Base-by-base conservation (phyloP, 2,329 filamentous ascomycete genomes). In the Akanthomyces lecanii region DNA sequence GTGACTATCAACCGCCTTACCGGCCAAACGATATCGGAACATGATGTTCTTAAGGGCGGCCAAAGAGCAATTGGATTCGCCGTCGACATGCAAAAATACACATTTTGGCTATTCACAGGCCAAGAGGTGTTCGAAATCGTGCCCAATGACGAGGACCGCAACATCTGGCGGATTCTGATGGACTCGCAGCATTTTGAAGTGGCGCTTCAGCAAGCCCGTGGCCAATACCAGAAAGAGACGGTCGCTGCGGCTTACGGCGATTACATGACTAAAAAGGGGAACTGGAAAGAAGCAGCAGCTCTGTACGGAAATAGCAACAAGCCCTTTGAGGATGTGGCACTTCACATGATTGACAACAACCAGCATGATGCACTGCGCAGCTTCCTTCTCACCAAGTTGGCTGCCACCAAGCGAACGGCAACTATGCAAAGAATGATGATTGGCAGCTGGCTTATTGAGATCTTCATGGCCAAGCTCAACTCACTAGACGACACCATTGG, bases 391-490 rank as follows among this genome's bases (percentile, higher is more conserved):
- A 90, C 92, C 0, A 97, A 96, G 76, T 80, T 99, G 38, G 83
- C 85, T 8, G 89, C 85, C 0, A 88, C 92, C 71, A 96, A 92
- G 74, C 96, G 93, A 74, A 85, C 88, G 1, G 87, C 88, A 1
- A 81, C 88, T 36, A 99, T 99, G 93, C 95, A 99, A 76, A 83
- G 94, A 64, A 89, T 91, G 67, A 97, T 99, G 92, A 88, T 98
- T 67, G 91, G 94, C 2, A 93, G 89, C 67, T 99, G 95, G 95
- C 83, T 99, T 50, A 83, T 97, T 11, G 95, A 99, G 75, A 84
- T 98, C 2, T 99, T 94, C 75, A 99, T 99, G 92, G 91, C 92
- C 5, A 97, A 97, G 76, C 83, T 99, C 48, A 97, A 99, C 73
- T 89, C 90, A 3, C 82, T 99, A 4, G 95, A 99, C 71, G 95